Evolutionary conservation across 192 early-diverging fungal genomes (phyloP), one percentile per base, ranked within the genome.

Genomic region (Coemansia asiatica): DNA sequence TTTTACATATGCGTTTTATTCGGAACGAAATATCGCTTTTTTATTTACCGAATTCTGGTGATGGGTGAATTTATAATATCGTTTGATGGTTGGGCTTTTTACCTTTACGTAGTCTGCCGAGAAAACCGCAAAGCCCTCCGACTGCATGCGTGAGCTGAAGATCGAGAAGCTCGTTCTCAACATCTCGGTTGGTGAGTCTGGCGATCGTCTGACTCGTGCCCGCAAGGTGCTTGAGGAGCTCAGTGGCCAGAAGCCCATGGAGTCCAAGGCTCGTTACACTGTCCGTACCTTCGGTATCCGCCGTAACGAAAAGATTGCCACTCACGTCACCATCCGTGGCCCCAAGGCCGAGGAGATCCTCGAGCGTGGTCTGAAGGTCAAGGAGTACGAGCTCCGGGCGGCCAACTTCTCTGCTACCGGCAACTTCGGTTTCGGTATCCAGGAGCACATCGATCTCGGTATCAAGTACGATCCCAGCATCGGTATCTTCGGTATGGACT

Each of bases 161-260:
- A 92, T 98, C 81, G 97, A 99, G 89, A 99, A 99, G 91, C 94
- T 99, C 84, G 95, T 96, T 84, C 91, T 99, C 83, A 98, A 98
- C 92, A 98, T 99, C 83, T 97, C 92, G 79, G 97, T 99, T 47
- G 97, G 97, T 64, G 96, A 98, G 86, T 96, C 95, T 77, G 96
- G 96, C 70, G 97, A 99, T 90, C 90, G 95, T 86, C 88, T 99
- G 63, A 99, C 97, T 67, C 92, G 97, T 90, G 97, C 97, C 73
- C 93, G 94, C 84, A 99, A 99, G 92, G 97, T 99, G 79, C 89
- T 99, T 54, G 97, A 99, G 86, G 95, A 99, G 90, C 89, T 99
- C 74, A 97, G 96, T 69, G 97, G 95, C 67, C 97, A 99, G 86
- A 89, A 90, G 64, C 97, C 97, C 69, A 95, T 99, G 75, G 94